Evolutionary conservation across 2,329 filamentous ascomycete species (phyloP), one percentile per base, ranked within the genome.

Genomic region (Orbilia oligospora): DNA sequence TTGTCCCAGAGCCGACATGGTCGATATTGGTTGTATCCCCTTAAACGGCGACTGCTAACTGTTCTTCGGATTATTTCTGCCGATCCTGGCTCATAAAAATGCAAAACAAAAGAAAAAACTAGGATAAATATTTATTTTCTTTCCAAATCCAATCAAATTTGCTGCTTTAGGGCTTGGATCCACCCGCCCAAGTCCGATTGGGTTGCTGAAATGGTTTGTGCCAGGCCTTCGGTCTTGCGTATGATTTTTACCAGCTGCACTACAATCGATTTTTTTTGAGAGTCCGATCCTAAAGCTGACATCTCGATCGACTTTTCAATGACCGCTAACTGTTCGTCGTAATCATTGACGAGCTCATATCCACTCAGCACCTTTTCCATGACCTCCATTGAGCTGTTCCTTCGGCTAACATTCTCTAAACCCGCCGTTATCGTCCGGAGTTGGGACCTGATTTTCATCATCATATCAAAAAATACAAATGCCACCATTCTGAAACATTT

Each of bases 321-420:
- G 9, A 0, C 38, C 8, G 6, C 20, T 46, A 64, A 46, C 20
- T 30, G 10, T 3, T 64, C 5, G 8, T 20, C n/a, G 38, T 46
- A 46, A 18, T n/a, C 58, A 64, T 20, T 18, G 9, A 64, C 22
- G 10, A 64, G 12, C 8, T 64, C 58, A 49, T 65, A 5, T 18
- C 61, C 61, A 5, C 24, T 8, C n/a, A 65, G 3, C 18, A 65
- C 20, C 12, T 36, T 65, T 3, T 65, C 61, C 22, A 65, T 65
- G 2, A 3, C 3, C 22, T 65, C 61, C 61, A 65, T 48, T 4
- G 61, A 49, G 2, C 5, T 2, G 1, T 20, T 65, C 14, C 30
- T 22, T 36, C 24, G 46, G 6, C 38, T 20, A 10, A 49, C 8
- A 33, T 33, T 6, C 16, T 22, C 22, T 22, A 70, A 20, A 12